These are phyloP conservation scores for Euphrasia arctica DNA, from an alignment of 305 asterid species.

Conservation along the genomic window DNA sequence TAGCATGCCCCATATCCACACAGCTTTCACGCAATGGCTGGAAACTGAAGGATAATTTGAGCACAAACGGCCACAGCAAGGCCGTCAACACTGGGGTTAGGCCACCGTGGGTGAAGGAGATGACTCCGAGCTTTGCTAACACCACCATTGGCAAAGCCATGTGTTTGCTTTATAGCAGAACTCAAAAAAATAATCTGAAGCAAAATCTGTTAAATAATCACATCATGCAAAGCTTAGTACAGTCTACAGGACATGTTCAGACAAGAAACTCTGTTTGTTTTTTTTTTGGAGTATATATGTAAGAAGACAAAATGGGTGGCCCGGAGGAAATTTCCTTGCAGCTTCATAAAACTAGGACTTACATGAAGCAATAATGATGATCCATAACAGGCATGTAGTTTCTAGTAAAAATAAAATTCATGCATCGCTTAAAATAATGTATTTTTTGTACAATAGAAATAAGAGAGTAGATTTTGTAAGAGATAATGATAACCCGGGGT, in stretches of 20 bases:
- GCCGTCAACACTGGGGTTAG: constrained; percentile 34
- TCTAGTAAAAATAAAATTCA: no score
- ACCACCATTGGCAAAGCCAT: constrained; percentile 38
- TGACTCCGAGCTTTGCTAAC: constrained; percentile 29
- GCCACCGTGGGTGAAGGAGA: constrained; percentile 28
- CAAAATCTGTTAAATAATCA: neutral
- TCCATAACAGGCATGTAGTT: neutral
- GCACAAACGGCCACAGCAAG: constrained; percentile 51
- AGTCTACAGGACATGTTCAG: neutral
- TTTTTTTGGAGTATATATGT: neutral
- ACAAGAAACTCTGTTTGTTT: neutral
- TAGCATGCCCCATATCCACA: constrained; percentile 23
- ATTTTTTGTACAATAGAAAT: no score
- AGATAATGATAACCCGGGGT: neutral
- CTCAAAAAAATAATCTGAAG: neutral
- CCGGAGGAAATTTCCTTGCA: constrained; percentile 40
- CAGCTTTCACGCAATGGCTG: constrained; percentile 40
- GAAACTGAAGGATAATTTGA: constrained; percentile 42
- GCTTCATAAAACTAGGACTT: constrained; percentile 26
- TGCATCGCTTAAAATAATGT: no score
- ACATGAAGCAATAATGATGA: constrained; percentile 26
- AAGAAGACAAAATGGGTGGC: constrained; percentile 32
- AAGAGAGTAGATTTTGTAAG: no score
- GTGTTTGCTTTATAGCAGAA: neutral
- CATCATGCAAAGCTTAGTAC: neutral